A percentile compares a stretch with the other conserved stretches of the same genome.
Conservation (phyloP, 495 filamentous ascomycete genomes). For the Hypomontagnella submonticulosa region DNA sequence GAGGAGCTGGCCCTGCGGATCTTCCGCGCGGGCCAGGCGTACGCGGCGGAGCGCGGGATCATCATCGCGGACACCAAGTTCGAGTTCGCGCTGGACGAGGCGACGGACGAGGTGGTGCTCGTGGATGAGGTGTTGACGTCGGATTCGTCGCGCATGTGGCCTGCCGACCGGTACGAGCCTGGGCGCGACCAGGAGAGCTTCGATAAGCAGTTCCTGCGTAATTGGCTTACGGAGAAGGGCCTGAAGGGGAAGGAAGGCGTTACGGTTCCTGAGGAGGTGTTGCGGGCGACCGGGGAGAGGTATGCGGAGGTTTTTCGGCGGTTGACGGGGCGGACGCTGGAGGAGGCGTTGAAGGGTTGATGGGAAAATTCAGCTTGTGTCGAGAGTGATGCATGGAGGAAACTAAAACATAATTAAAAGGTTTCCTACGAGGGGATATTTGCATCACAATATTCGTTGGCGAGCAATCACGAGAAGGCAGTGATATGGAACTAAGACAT, state of each 20-base stretch:
- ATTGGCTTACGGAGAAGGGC: constrained; percentile 81
- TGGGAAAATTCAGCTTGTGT: too few relatives aligned
- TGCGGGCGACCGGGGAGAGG: constrained; percentile 67
- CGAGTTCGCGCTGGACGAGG: constrained; percentile 75
- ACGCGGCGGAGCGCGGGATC: constrained; percentile 82
- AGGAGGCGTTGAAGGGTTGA: constrained; percentile 47
- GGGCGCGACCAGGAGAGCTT: constrained; percentile 81
- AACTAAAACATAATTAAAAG: too few relatives aligned
- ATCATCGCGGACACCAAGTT: constrained; percentile 79
- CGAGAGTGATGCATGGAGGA: too few relatives aligned
- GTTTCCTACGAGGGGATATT: too few relatives aligned
- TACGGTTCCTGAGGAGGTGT: constrained; percentile 73
- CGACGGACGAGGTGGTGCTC: constrained; percentile 79
- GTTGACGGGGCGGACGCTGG: constrained; percentile 57
- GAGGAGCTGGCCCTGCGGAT: constrained; percentile 75
- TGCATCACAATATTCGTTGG: too few relatives aligned
- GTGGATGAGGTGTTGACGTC: constrained; percentile 92
- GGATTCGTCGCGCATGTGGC: constrained; percentile 92
- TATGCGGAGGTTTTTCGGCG: constrained; percentile 57
- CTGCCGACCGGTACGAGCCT: constrained; percentile 71
- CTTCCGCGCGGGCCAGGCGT: constrained; percentile 77
- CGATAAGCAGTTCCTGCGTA: constrained; percentile 90
- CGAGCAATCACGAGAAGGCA: too few relatives aligned
- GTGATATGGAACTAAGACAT: too few relatives aligned
- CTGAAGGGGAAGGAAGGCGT: constrained; percentile 76